Evolutionary conservation across 139 green algal genomes (phyloP), one percentile per base, ranked within the genome.

Genomic region (Micromonas pusilla): DNA sequence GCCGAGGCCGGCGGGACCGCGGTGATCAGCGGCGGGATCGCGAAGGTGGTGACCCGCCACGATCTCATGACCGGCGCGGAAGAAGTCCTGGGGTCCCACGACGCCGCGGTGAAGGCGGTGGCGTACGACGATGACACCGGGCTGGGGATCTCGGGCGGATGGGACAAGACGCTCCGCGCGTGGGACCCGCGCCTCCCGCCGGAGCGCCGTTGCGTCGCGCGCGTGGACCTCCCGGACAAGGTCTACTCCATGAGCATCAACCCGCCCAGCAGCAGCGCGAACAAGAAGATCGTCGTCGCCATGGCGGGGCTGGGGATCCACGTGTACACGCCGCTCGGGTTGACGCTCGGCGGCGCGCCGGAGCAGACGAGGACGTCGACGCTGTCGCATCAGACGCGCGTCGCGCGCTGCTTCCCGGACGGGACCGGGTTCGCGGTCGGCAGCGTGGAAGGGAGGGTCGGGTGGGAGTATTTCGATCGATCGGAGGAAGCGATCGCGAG

Each of bases 81-180:
- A 2, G 23, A 39, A 31, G 37, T 62, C 68, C 34, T 75, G 34
- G 68, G 68, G 1, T 25, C 68, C 2, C 68, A 75, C 68, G 3
- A 34, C 34, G 68, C 30, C 1, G 72, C 52, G 72, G 53, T 78
- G 5, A 70, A 57, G 53, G 2, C n/a, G 45, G 72, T 68, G 19
- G 52, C 21, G 3, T 67, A 30, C 1, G 37, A 64, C 21, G n/a
- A 38, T 2, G 70, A 76, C 16, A 63, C 68, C 20, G 23, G 30
- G 19, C n/a, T 78, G 5, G n/a, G 67, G 3, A 26, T 67, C 3
- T 45, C 52, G 23, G 45, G 20, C 19, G 52, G 72, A 13, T 78
- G 52, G 52, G 72, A 78, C 52, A 26, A 25, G 52, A 57, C 19
- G 52, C n/a, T 78, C 21, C 39, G 52, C 13, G 25, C 13, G 16